Evolutionary conservation across 176 grass and related monocot species (phyloP).

Genomic region (Cymbopogon citratus): DNA sequence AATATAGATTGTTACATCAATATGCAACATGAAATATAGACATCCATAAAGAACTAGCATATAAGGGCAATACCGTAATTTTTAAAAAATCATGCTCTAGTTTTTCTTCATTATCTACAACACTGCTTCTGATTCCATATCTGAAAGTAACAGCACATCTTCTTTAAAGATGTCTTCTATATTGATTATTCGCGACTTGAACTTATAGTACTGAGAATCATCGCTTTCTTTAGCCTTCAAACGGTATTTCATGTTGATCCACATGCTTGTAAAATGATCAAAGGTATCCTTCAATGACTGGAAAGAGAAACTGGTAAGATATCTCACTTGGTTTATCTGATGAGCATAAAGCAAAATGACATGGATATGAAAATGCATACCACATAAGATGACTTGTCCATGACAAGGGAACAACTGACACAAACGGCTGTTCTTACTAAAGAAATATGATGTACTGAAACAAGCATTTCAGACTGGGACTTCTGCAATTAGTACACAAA

Average conservation of each 20-base stretch:
- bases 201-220: constrained; percentile 67
- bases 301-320: constrained; percentile 31
- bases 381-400: constrained; percentile 69
- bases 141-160: constrained; percentile 43
- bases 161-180: constrained; percentile 71
- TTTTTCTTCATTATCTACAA: constrained; percentile 54
- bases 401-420: constrained; percentile 46
- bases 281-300: constrained; percentile 68
- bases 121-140: constrained; percentile 40
- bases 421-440: constrained; percentile 51
- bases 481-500: constrained; percentile 49
- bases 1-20: constrained; percentile 4
- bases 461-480: constrained; percentile 42
- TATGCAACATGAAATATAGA: constrained; percentile 5
- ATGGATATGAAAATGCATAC: constrained; percentile 44
- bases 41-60: not conserved
- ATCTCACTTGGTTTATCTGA: not conserved
- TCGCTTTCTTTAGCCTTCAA: constrained; percentile 58
- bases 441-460: constrained; percentile 53
- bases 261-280: constrained; percentile 72
- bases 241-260: constrained; percentile 79
- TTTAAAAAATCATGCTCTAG: constrained; percentile 57
- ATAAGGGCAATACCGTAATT: constrained; percentile 30
- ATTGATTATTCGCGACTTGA: constrained; percentile 55
- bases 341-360: not conserved